Percentiles rank a stretch among this genome's conserved stretches.
Conservation (phyloP, 2,329 filamentous ascomycete species). For the Penicillium sp. region DNA sequence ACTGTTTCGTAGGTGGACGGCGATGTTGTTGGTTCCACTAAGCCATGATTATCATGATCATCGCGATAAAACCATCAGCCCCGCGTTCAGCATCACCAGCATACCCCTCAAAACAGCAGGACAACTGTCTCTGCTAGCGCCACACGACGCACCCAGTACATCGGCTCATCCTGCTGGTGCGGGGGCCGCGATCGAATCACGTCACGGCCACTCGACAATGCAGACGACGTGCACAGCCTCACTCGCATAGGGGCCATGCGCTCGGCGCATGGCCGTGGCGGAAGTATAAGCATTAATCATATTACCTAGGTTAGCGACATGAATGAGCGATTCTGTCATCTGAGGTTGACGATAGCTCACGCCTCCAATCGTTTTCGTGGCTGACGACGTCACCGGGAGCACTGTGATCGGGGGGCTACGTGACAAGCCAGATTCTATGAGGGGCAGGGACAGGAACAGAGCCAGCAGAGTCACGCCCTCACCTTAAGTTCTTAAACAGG, state of each 20-base stretch:
- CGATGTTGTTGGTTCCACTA: background rate
- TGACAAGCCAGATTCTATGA: too few relatives aligned
- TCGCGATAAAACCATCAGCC: background rate
- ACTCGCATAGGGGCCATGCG: conserved; percentile 13
- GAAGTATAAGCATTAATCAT: conserved; percentile 2
- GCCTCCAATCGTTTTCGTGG: background rate
- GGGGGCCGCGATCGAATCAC: conserved; percentile 30
- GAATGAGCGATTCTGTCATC: background rate
- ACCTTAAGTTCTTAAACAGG: background rate
- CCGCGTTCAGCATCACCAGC: background rate
- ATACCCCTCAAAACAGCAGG: background rate
- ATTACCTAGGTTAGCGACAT: conserved; percentile 10
- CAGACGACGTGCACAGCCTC: conserved; percentile 35
- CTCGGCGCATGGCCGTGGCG: conserved; percentile 11
- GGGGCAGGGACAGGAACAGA: background rate
- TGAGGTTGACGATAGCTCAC: background rate
- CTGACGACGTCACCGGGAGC: conserved; percentile 17
- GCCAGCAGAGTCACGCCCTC: background rate
- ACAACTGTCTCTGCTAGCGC: conserved; percentile 20
- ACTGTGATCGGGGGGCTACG: background rate
- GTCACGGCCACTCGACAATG: conserved; percentile 1
- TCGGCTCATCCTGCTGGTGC: conserved; percentile 26
- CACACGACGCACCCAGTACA: conserved; percentile 26
- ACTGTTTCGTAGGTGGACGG: background rate
- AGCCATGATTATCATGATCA: background rate